Conservation (phyloP, 495 filamentous ascomycete genomes). For the Hypoxylon rickii region DNA sequence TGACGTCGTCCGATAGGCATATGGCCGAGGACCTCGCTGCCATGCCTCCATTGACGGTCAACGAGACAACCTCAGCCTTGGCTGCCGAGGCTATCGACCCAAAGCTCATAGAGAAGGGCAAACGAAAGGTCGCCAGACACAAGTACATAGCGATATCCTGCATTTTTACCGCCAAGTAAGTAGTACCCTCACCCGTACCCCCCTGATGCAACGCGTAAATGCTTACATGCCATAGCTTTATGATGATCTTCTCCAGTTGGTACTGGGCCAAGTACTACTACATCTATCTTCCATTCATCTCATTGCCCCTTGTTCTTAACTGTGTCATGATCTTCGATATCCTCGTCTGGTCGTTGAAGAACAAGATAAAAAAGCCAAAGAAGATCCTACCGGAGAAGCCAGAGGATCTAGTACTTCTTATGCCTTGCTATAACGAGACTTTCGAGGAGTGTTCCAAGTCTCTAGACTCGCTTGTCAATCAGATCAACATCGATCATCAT, state of each 20-base stretch:
- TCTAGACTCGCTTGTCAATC: constrained; percentile 39
- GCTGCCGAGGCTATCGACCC: constrained; percentile 28
- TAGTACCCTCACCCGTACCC: neutral
- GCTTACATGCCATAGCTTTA: constrained; percentile 18
- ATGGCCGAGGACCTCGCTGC: neutral
- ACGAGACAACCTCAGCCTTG: constrained; percentile 16
- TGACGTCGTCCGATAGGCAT: neutral
- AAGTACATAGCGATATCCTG: constrained; percentile 23
- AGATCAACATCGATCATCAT: constrained; percentile 34
- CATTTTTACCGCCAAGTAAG: constrained; percentile 29
- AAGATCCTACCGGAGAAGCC: constrained; percentile 23
- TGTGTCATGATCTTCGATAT: constrained; percentile 34
- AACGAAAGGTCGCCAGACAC: constrained; percentile 22
- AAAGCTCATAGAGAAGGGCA: constrained; percentile 22
- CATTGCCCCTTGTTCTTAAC: constrained; percentile 33
- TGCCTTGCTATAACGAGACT: constrained; percentile 44
- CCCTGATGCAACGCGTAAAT: neutral
- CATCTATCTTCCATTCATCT: constrained; percentile 35
- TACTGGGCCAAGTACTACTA: constrained; percentile 32
- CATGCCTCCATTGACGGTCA: constrained; percentile 25
- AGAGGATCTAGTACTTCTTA: constrained; percentile 37
- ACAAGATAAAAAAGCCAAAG: constrained; percentile 25
- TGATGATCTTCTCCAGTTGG: constrained; percentile 38
- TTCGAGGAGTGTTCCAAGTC: constrained; percentile 35
- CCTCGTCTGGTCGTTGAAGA: constrained; percentile 15